A percentile compares a stretch with the other conserved stretches of the same genome.
Conservation (phyloP, 2,329 filamentous ascomycete species). For the Corinectria fuckeliana region DNA sequence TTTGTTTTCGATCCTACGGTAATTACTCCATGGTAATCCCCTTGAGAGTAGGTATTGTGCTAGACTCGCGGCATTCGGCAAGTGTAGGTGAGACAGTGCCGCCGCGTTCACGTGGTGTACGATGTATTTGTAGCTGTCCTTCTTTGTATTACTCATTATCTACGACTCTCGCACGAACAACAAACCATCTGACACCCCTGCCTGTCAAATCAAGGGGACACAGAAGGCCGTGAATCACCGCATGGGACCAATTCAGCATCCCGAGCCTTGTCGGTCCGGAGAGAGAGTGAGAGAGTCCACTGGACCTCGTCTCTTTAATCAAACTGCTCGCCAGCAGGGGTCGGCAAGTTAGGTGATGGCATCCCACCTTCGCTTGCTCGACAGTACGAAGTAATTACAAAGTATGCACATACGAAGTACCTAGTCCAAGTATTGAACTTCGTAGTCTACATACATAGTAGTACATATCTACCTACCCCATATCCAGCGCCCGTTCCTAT, state of each 20-base stretch:
- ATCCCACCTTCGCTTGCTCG: background rate
- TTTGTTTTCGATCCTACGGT: no score
- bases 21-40: no score
- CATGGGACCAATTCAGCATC: slow-evolving; percentile 1
- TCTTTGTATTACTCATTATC: background rate
- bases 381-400: background rate
- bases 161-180: background rate
- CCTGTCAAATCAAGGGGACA: background rate
- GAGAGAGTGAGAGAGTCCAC: slow-evolving; percentile 5
- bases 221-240: background rate
- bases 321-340: slow-evolving; percentile 2
- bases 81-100: background rate
- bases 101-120: no score
- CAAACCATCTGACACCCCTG: background rate
- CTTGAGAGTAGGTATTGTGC: no score
- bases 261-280: slow-evolving; percentile 1
- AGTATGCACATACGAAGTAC: no score
- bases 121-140: no score
- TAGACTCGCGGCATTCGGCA: background rate
- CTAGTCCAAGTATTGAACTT: no score
- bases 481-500: slow-evolving; percentile 13
- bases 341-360: background rate
- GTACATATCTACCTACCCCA: no score
- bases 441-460: no score
- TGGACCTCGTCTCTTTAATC: slow-evolving; percentile 17